Evolutionary conservation across 2,329 filamentous ascomycete species (phyloP).

Genomic region (Stachybotrys echinatus): DNA sequence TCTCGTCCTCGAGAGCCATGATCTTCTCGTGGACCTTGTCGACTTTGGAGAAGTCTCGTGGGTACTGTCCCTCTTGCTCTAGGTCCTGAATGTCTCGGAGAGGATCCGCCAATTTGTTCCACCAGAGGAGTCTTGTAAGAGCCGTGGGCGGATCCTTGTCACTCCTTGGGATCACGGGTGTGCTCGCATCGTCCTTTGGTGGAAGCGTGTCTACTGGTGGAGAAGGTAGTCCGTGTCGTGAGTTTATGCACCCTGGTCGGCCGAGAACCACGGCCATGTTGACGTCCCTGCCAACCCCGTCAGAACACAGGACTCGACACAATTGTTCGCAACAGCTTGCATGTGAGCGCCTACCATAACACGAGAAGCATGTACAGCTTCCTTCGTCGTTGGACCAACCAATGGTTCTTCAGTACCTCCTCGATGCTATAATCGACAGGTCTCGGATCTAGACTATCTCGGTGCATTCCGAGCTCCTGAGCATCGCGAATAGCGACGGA

Average conservation of each 20-base stretch:
- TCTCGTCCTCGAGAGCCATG: slow-evolving; percentile 38
- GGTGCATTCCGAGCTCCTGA: slow-evolving; percentile 57
- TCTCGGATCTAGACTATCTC: slow-evolving; percentile 45
- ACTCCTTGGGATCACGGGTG: slow-evolving; percentile 42
- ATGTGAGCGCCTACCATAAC: slow-evolving; percentile 20
- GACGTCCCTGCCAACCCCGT: slow-evolving; percentile 37
- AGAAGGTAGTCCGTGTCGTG: slow-evolving; percentile 38
- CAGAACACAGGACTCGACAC: not conserved
- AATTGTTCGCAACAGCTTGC: not conserved
- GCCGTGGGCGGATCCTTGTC: slow-evolving; percentile 49
- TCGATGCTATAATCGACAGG: slow-evolving; percentile 40
- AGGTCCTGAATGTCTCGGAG: slow-evolving; percentile 50
- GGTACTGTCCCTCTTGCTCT: slow-evolving; percentile 50
- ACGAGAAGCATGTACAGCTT: slow-evolving; percentile 52
- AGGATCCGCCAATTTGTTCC: slow-evolving; percentile 39
- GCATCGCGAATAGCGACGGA: slow-evolving; percentile 55
- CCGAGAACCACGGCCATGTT: slow-evolving; percentile 49
- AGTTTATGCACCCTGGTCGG: slow-evolving; percentile 51
- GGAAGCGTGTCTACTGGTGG: slow-evolving; percentile 51
- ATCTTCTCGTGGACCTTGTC: slow-evolving; percentile 49
- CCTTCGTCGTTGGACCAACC: slow-evolving; percentile 51
- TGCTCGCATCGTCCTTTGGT: slow-evolving; percentile 40
- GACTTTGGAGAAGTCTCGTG: slow-evolving; percentile 47
- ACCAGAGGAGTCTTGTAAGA: slow-evolving; percentile 48
- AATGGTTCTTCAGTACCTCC: slow-evolving; percentile 49